A percentile compares a stretch with the other conserved stretches of the same genome.
Conservation (phyloP, 164 flowering plant genomes). For the Magnolia officinalis region DNA sequence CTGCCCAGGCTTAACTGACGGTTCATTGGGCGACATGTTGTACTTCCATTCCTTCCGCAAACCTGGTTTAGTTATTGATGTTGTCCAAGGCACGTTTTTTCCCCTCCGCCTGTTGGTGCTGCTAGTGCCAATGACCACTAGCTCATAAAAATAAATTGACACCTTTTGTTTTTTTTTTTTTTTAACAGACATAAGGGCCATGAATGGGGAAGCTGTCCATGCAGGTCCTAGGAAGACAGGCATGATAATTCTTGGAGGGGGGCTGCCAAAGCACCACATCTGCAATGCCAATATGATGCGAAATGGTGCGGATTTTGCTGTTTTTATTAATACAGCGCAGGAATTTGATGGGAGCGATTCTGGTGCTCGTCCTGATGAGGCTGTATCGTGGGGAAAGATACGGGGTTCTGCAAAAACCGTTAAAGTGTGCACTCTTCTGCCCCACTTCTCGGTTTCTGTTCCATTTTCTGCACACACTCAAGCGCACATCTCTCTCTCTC, state of each 20-base stretch:
- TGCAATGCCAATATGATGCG: conserved; percentile 99
- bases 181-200: conserved; percentile 75
- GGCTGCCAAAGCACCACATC: conserved; percentile 94
- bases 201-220: conserved; percentile 90
- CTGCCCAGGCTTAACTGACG: conserved; percentile 94
- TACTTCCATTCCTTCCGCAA: conserved; percentile 83
- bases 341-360: conserved; percentile 99
- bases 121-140: neutral
- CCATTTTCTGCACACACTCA: neutral
- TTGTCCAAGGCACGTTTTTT: conserved; percentile 66
- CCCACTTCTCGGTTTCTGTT: neutral
- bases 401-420: conserved; percentile 74
- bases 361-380: conserved; percentile 97
- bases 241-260: conserved; percentile 89
- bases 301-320: conserved; percentile 95
- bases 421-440: conserved; percentile 47
- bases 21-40: conserved; percentile 93
- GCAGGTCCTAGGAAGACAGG: conserved; percentile 87
- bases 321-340: conserved; percentile 90
- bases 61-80: conserved; percentile 75
- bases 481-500: neutral
- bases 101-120: neutral
- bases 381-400: conserved; percentile 27
- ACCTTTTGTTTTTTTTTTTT: neutral
- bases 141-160: neutral